phyloP scores from a whole-genome alignment of 768 basidiomycete species.

The Russula brevipes region DNA sequence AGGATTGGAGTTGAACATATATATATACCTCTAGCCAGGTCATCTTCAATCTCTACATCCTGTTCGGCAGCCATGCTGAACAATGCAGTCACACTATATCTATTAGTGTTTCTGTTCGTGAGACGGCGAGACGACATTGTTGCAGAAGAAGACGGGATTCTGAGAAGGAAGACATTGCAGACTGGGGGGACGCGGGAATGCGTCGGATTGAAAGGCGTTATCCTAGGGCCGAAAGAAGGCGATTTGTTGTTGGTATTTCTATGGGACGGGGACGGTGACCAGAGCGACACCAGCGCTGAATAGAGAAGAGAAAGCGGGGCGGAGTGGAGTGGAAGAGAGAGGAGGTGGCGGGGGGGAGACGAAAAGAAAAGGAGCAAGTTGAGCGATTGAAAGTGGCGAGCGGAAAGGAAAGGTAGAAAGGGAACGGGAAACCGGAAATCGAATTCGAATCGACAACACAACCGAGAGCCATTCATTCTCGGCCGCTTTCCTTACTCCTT shows the following conservation, averaged over 20 bases:
- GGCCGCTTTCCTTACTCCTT: no score
- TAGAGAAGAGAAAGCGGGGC: conserved; percentile 32
- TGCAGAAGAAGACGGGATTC: conserved; percentile 59
- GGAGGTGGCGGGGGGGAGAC: conserved; percentile 21
- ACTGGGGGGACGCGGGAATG: conserved; percentile 5
- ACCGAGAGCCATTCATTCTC: no score
- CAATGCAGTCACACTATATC: conserved; percentile 91
- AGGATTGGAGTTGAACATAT: background rate
- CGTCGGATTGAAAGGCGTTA: conserved; percentile 10
- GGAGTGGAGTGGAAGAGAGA: conserved; percentile 23
- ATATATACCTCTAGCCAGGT: conserved; percentile 84
- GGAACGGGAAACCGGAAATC: no score
- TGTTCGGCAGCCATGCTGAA: conserved; percentile 99
- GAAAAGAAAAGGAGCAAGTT: background rate
- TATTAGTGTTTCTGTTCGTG: conserved; percentile 91
- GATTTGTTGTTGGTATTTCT: conserved; percentile 2
- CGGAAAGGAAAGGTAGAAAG: no score
- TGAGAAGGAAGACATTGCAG: conserved; percentile 50
- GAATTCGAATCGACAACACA: no score
- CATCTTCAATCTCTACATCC: conserved; percentile 97
- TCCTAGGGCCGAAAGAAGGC: conserved; percentile 16
- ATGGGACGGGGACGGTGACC: conserved; percentile 11
- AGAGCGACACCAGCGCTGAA: conserved; percentile 26
- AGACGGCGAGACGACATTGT: conserved; percentile 67
- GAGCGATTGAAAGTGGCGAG: conserved; percentile 1